Percentiles rank a stretch among this genome's conserved stretches.
phyloP scores from a whole-genome alignment of 495 filamentous ascomycete genomes.

The Cairneyella variabilis region DNA sequence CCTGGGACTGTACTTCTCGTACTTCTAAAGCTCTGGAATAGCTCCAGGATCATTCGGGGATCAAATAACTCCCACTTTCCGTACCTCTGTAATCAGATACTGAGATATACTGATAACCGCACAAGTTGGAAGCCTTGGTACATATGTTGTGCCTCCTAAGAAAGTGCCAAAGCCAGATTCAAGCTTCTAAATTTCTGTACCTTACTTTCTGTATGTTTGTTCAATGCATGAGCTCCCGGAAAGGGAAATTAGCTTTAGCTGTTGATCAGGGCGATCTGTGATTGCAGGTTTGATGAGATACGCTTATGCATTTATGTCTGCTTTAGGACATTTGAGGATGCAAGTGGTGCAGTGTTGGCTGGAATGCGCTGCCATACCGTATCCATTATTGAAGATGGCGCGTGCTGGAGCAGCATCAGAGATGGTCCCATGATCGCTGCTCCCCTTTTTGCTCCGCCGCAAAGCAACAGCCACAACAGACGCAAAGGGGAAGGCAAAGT shows the following conservation, averaged over 20 bases:
- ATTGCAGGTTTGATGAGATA: too few relatives aligned
- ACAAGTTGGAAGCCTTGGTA: background rate
- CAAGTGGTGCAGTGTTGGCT: slow-evolving; percentile 14
- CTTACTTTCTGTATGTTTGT: too few relatives aligned
- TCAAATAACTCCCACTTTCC: too few relatives aligned
- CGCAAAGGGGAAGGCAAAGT: background rate
- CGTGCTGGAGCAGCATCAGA: slow-evolving; percentile 4
- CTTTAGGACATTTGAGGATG: slow-evolving; percentile 7
- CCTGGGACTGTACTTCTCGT: too few relatives aligned
- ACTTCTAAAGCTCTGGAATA: too few relatives aligned
- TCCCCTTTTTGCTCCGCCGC: slow-evolving; percentile 8
- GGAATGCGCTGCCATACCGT: background rate
- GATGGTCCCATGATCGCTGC: slow-evolving; percentile 20
- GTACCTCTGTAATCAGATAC: too few relatives aligned
- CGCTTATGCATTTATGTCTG: slow-evolving; percentile 18
- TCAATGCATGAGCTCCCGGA: slow-evolving; percentile 1
- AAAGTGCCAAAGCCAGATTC: background rate
- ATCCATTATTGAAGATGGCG: background rate
- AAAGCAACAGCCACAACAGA: background rate
- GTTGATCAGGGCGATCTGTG: background rate
- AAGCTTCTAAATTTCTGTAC: background rate
- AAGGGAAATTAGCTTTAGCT: slow-evolving; percentile 9
- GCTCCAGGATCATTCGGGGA: too few relatives aligned
- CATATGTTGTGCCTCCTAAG: background rate
- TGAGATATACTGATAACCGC: too few relatives aligned